phyloP scores from a whole-genome alignment of 768 basidiomycete genomes.

The Hebeloma cylindrosporum region DNA sequence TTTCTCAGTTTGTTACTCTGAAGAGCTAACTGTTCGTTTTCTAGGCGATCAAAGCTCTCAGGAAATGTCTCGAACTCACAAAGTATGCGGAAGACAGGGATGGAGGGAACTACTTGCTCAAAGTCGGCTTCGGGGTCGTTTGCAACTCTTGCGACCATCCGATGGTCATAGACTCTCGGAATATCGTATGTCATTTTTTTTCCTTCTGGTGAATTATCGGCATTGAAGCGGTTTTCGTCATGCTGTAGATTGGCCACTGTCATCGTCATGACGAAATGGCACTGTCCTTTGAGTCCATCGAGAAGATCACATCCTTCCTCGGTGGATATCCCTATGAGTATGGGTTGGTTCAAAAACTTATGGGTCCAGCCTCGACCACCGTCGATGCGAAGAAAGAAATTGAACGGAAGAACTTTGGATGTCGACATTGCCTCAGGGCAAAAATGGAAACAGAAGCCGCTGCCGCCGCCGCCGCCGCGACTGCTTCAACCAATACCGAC shows the following conservation, averaged over 20 bases:
- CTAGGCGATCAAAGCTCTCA: slow-evolving; percentile 32
- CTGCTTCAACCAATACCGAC: too few species aligned
- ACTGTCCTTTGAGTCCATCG: slow-evolving; percentile 14
- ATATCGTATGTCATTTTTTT: slow-evolving; percentile 40
- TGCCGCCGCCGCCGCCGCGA: background rate
- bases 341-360: slow-evolving; percentile 9
- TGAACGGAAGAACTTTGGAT: slow-evolving; percentile 44
- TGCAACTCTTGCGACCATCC: slow-evolving; percentile 52
- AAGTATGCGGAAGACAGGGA: slow-evolving; percentile 31
- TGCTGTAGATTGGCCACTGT: slow-evolving; percentile 57
- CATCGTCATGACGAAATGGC: slow-evolving; percentile 60
- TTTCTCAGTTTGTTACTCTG: background rate
- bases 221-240: background rate
- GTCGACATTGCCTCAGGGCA: slow-evolving; percentile 48
- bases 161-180: slow-evolving; percentile 47
- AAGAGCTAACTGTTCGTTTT: too few species aligned
- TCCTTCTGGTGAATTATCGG: background rate
- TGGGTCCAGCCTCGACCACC: background rate
- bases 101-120: slow-evolving; percentile 19
- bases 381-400: slow-evolving; percentile 28
- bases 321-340: slow-evolving; percentile 19
- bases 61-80: slow-evolving; percentile 34
- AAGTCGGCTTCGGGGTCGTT: slow-evolving; percentile 32
- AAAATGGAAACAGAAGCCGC: slow-evolving; percentile 12
- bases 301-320: slow-evolving; percentile 11